These are phyloP conservation scores for Choiromyces venosus DNA, from an alignment of 495 filamentous ascomycete species.

Conservation along the genomic window DNA sequence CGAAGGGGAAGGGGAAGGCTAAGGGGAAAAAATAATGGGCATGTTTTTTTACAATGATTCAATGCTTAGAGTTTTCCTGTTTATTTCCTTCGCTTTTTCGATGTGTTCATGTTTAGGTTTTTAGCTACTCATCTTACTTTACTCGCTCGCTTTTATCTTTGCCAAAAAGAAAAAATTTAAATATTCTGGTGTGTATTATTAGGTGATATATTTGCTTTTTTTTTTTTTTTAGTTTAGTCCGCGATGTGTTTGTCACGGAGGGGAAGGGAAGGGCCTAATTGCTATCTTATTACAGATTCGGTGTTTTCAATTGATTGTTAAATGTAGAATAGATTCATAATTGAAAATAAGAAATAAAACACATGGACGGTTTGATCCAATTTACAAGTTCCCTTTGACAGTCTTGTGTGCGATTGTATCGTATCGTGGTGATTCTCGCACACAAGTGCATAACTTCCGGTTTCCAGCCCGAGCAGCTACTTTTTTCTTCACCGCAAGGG, in stretches of 20 bases:
- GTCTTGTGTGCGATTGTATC: too few relatives aligned
- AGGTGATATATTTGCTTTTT: neutral
- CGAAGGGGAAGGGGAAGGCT: conserved; percentile 43
- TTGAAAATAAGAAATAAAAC: neutral
- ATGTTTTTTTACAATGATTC: neutral
- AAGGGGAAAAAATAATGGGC: conserved; percentile 38
- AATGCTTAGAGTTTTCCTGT: neutral
- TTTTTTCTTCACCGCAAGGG: too few relatives aligned
- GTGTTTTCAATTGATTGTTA: neutral
- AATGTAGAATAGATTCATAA: neutral
- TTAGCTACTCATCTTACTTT: too few relatives aligned
- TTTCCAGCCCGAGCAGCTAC: too few relatives aligned
- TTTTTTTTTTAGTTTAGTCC: too few relatives aligned
- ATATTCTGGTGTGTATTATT: neutral
- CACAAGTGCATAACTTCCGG: too few relatives aligned
- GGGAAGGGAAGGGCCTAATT: too few relatives aligned
- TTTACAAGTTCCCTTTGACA: too few relatives aligned
- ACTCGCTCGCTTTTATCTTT: too few relatives aligned
- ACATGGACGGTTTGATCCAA: neutral
- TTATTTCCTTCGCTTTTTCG: neutral
- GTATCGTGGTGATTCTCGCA: too few relatives aligned
- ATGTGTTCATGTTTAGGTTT: neutral
- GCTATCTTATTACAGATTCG: neutral
- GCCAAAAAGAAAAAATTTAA: too few relatives aligned
- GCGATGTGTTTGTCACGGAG: too few relatives aligned